Conservation (phyloP, 2,329 filamentous ascomycete species). For the Emmonsiellopsis sp. region DNA sequence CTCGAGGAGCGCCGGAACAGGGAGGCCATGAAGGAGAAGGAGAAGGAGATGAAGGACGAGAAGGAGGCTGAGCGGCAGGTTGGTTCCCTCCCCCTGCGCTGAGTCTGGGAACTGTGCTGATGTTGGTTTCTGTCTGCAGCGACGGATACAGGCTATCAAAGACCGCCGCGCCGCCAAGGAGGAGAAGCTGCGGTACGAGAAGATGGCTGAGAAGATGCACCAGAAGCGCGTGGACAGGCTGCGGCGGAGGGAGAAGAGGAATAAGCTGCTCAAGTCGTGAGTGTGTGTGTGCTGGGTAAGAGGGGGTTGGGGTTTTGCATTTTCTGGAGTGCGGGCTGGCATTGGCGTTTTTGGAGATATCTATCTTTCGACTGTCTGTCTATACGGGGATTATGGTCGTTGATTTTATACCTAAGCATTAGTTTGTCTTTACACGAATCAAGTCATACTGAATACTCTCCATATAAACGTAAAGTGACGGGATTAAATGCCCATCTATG, state of each 20-base stretch:
- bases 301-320: not conserved
- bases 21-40: slow-evolving; percentile 76
- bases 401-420: not conserved
- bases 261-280: slow-evolving; percentile 38
- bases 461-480: too few relatives aligned
- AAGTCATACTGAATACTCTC: too few relatives aligned
- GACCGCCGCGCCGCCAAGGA: slow-evolving; percentile 82
- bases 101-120: not conserved
- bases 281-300: not conserved
- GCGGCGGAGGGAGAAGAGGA: slow-evolving; percentile 94
- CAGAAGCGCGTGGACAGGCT: slow-evolving; percentile 85
- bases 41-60: slow-evolving; percentile 92
- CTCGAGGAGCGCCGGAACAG: slow-evolving; percentile 59
- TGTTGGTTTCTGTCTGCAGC: slow-evolving; percentile 38
- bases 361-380: not conserved
- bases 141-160: slow-evolving; percentile 67
- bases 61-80: slow-evolving; percentile 85
- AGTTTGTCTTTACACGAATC: too few relatives aligned
- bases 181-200: slow-evolving; percentile 84
- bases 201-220: slow-evolving; percentile 97
- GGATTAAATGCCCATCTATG: too few relatives aligned
- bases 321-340: not conserved
- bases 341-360: not conserved
- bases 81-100: slow-evolving; percentile 14
- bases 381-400: not conserved